Evolutionary conservation across 257 asterid species (phyloP), one percentile per base, ranked within the genome.

Genomic region (Forsythia viridissima): DNA sequence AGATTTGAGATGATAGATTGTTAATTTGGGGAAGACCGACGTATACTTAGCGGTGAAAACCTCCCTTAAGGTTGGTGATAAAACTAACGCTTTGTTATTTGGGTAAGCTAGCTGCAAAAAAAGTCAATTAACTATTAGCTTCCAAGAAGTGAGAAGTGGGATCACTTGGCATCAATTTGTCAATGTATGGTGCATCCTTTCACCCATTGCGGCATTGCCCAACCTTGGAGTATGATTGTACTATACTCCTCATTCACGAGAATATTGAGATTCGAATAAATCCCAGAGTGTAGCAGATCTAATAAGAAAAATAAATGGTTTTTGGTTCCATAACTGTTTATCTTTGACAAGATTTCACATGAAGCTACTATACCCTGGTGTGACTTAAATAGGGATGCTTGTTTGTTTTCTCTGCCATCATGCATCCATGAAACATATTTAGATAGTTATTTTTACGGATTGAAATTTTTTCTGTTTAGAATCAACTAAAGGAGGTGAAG

Each of bases 401-500:
- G n/a, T 48, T 55, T 55, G 21, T 18, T 55, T 57, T 63, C 6
- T 21, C 40, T 30, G 39, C 70, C 38, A 63, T 10, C 70, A 30
- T 63, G 70, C 70, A 63, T 16, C 70, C 70, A 9, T 30, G 40
- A 11, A 12, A 30, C 70, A 63, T 6, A 63, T 30, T 30, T 30
- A 30, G 30, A 52, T 18, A n/a, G 66, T 69, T n/a, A 52, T 11
- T 72, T 67, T 72, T 44, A 21, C n/a, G 36, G 69, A 73, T 34
- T 74, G 73, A 15, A 74, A 71, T 48, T 77, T 80, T 8, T 3
- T 76, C 39, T 71, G 18, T 71, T 37, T 37, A 66, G 82, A 71
- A 76, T 79, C 71, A 63, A 52, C 46, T 1, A 52, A 75, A 72
- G 71, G 68, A 77, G 78, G 67, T 18, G 52, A 69, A 75, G 72